Evolutionary conservation across 352 stramenopile species (phyloP).

Genomic region (Pythium chondricola): DNA sequence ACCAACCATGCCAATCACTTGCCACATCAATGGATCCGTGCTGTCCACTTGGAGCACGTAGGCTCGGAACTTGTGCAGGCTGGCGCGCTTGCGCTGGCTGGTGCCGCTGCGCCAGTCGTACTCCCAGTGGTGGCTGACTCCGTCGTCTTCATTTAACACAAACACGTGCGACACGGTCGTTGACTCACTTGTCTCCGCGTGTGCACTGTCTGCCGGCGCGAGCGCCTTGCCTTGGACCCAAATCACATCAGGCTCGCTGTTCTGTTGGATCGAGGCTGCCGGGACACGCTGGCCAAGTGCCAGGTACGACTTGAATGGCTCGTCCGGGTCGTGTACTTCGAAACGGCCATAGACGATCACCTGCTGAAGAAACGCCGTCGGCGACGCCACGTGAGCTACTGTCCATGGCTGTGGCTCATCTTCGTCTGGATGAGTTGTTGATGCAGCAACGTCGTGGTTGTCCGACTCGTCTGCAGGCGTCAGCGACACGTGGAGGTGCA

Average conservation of each 20-base stretch:
- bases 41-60: constrained; percentile 25
- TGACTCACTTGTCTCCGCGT: background rate
- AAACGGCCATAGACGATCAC: constrained; percentile 31
- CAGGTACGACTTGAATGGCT: constrained; percentile 8
- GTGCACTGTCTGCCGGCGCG: background rate
- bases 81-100: constrained; percentile 34
- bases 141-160: constrained; percentile 20
- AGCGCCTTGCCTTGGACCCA: constrained; percentile 11
- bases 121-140: constrained; percentile 39
- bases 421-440: constrained; percentile 4
- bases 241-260: constrained; percentile 13
- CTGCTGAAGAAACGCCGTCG: background rate
- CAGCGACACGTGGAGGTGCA: constrained; percentile 26
- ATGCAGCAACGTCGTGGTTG: background rate
- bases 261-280: constrained; percentile 9
- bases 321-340: constrained; percentile 23
- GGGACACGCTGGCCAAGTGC: constrained; percentile 17
- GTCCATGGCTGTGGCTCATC: constrained; percentile 12
- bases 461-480: background rate
- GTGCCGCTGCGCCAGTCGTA: constrained; percentile 56
- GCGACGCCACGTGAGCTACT: constrained; percentile 2
- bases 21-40: constrained; percentile 12
- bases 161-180: constrained; percentile 11
- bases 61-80: constrained; percentile 33
- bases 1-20: constrained; percentile 21